Evolutionary conservation across 768 basidiomycete species (phyloP).

Genomic region (Termitomyces sp.): DNA sequence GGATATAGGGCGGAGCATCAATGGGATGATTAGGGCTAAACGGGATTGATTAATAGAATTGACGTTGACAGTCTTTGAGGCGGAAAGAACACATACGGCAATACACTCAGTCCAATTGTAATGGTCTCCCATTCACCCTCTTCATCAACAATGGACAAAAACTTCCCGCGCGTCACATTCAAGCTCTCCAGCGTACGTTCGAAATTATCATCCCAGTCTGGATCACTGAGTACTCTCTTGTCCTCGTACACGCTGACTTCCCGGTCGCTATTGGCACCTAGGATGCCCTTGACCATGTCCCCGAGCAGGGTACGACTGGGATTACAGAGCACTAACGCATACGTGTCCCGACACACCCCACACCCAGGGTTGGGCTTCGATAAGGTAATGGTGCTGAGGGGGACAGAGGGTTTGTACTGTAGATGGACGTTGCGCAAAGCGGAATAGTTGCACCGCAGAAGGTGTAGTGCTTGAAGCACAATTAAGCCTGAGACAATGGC

Average conservation of each 20-base stretch:
- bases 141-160: slow-evolving; percentile 86
- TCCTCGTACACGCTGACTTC: slow-evolving; percentile 86
- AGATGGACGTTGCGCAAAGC: slow-evolving; percentile 71
- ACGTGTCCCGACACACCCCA: slow-evolving; percentile 84
- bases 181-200: slow-evolving; percentile 78
- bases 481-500: slow-evolving; percentile 95
- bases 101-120: slow-evolving; percentile 57
- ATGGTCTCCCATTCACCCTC: slow-evolving; percentile 74
- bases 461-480: slow-evolving; percentile 86
- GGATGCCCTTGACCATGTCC: slow-evolving; percentile 63
- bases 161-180: slow-evolving; percentile 77
- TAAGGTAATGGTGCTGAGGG: slow-evolving; percentile 65
- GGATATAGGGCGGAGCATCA: slow-evolving; percentile 49
- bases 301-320: slow-evolving; percentile 62
- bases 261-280: slow-evolving; percentile 46
- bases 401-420: slow-evolving; percentile 73
- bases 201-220: slow-evolving; percentile 90
- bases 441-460: slow-evolving; percentile 63
- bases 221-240: slow-evolving; percentile 81
- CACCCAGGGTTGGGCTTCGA: slow-evolving; percentile 73
- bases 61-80: not conserved
- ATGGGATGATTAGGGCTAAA: slow-evolving; percentile 51
- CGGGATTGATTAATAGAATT: slow-evolving; percentile 1
- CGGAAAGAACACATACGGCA: slow-evolving; percentile 57
- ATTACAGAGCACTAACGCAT: slow-evolving; percentile 71